phyloP scores from a whole-genome alignment of 2,329 filamentous ascomycete genomes.

The Penicillium sp. region DNA sequence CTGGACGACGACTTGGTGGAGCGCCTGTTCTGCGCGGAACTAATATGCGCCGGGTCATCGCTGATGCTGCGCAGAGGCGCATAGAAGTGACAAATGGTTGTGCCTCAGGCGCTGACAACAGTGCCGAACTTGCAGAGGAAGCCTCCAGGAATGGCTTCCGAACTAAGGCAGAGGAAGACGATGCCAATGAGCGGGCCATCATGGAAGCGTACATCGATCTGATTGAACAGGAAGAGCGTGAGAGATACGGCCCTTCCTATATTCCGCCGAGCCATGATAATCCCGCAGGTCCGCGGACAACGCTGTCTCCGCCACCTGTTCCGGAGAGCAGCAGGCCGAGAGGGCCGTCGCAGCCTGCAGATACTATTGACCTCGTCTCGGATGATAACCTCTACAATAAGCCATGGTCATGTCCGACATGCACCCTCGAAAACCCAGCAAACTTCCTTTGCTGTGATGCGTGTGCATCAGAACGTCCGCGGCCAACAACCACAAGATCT shows the following conservation, averaged over 20 bases:
- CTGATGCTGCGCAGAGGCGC: slow-evolving; percentile 60
- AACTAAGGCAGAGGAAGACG: slow-evolving; percentile 77
- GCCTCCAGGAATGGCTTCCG: slow-evolving; percentile 67
- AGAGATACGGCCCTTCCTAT: slow-evolving; percentile 50
- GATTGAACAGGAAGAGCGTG: slow-evolving; percentile 66
- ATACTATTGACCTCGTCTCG: slow-evolving; percentile 11
- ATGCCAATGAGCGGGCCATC: slow-evolving; percentile 79
- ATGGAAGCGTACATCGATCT: slow-evolving; percentile 77
- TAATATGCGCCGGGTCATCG: slow-evolving; percentile 64
- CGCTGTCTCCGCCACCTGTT: slow-evolving; percentile 34
- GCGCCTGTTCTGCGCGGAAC: slow-evolving; percentile 47
- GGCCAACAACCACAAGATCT: slow-evolving; percentile 15
- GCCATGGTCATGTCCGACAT: slow-evolving; percentile 53
- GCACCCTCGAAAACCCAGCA: slow-evolving; percentile 55
- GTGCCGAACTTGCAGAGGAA: slow-evolving; percentile 57
- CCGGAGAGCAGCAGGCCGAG: too few relatives aligned
- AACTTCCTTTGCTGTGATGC: slow-evolving; percentile 53
- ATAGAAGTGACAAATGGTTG: slow-evolving; percentile 63
- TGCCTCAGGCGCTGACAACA: slow-evolving; percentile 60
- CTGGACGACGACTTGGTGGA: slow-evolving; percentile 70
- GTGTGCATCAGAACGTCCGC: slow-evolving; percentile 49
- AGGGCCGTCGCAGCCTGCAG: too few relatives aligned
- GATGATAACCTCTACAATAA: slow-evolving; percentile 30
- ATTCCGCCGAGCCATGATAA: slow-evolving; percentile 45
- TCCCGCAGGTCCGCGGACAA: slow-evolving; percentile 43